These are phyloP conservation scores for Exutisphaerella laricina DNA, from an alignment of 2,329 filamentous ascomycete species.

Conservation along the genomic window DNA sequence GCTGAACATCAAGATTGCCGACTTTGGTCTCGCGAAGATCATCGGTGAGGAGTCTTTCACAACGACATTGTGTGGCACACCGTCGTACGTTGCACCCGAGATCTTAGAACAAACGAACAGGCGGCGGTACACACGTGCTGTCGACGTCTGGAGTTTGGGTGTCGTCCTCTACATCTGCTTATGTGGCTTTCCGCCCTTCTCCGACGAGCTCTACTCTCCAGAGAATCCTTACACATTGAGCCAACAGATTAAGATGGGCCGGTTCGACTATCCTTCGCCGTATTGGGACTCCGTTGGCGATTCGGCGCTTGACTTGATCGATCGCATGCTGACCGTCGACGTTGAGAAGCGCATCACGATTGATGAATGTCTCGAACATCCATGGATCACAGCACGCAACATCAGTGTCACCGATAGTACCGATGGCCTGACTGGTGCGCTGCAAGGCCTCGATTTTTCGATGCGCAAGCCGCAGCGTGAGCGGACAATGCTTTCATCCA, in stretches of 20 bases:
- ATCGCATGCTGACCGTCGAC: constrained; percentile 88
- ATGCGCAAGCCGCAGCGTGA: constrained; percentile 74
- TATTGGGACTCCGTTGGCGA: constrained; percentile 92
- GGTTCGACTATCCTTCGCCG: constrained; percentile 91
- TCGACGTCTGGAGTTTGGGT: constrained; percentile 96
- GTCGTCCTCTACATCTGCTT: constrained; percentile 96
- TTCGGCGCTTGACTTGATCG: constrained; percentile 84
- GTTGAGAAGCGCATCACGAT: constrained; percentile 78
- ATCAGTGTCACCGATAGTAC: constrained; percentile 66
- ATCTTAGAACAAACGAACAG: constrained; percentile 77
- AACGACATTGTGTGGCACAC: constrained; percentile 91
- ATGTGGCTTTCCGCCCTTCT: constrained; percentile 95
- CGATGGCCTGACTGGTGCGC: constrained; percentile 81
- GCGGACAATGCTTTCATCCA: constrained; percentile 73
- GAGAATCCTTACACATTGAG: constrained; percentile 83
- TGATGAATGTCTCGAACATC: constrained; percentile 84
- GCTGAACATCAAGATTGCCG: constrained; percentile 82
- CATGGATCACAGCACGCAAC: constrained; percentile 63
- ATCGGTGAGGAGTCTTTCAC: constrained; percentile 98
- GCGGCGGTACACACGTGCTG: constrained; percentile 86
- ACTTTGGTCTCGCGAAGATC: constrained; percentile 96
- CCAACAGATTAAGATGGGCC: constrained; percentile 82
- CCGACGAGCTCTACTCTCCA: constrained; percentile 71
- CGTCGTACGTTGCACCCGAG: constrained; percentile 83
- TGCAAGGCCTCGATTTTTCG: constrained; percentile 75